Evolutionary conservation across 306 rosid species (phyloP).

Genomic region (Dalbergia oliveri): DNA sequence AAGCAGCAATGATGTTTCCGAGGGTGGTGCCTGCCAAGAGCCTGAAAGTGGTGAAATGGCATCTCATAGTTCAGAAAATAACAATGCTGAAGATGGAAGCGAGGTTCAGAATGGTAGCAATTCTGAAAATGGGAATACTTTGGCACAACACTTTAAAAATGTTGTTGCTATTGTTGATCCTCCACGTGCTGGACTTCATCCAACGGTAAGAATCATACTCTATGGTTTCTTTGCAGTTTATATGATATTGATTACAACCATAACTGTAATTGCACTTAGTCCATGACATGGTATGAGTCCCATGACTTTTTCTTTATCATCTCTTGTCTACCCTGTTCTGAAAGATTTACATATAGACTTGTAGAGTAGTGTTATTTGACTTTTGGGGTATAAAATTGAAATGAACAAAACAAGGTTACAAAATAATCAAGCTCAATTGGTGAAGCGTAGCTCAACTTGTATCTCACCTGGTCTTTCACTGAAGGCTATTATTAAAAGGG

Average conservation of each 20-base stretch:
- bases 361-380: background rate
- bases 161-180: constrained; percentile 98
- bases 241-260: constrained; percentile 9
- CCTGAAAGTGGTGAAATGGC: constrained; percentile 54
- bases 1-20: constrained; percentile 47
- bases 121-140: constrained; percentile 60
- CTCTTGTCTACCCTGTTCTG: background rate
- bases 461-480: background rate
- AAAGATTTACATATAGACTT: background rate
- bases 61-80: constrained; percentile 54
- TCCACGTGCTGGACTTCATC: constrained; percentile 96
- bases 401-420: background rate
- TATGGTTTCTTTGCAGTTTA: background rate
- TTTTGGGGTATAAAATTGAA: background rate
- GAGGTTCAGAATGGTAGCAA: constrained; percentile 49
- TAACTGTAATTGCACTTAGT: constrained; percentile 15
- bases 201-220: constrained; percentile 73
- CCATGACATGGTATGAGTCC: constrained; percentile 19
- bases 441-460: background rate
- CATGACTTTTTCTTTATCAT: constrained; percentile 16
- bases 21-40: constrained; percentile 51
- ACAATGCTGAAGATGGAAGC: constrained; percentile 50
- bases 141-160: constrained; percentile 63
- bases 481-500: background rate
- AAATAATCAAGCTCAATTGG: background rate